phyloP scores from a whole-genome alignment of 768 basidiomycete species.

The Paxillus rubicundulus region DNA sequence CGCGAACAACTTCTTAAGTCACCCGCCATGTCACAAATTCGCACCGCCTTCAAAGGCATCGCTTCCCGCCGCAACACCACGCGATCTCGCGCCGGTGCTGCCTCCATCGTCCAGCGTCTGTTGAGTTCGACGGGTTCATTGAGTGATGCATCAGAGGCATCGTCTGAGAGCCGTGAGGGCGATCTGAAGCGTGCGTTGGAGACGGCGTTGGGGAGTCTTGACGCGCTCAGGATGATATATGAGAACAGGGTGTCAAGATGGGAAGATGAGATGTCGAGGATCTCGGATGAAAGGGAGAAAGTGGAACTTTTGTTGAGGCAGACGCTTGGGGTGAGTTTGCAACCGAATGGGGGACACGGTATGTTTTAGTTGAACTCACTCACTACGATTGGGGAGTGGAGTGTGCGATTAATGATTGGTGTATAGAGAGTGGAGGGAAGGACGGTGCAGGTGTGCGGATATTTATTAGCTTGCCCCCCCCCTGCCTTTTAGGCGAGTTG shows the following conservation, averaged over 20 bases:
- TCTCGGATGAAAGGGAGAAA: conserved; percentile 63
- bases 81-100: conserved; percentile 42
- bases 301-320: conserved; percentile 67
- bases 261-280: conserved; percentile 64
- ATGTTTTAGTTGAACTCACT: neutral
- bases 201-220: conserved; percentile 64
- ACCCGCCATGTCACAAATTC: conserved; percentile 50
- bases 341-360: conserved; percentile 16
- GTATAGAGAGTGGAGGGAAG: too few species aligned
- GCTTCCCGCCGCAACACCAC: conserved; percentile 52
- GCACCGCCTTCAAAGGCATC: conserved; percentile 56
- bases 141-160: conserved; percentile 55
- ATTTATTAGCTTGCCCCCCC: neutral
- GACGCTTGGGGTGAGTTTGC: conserved; percentile 48
- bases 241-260: conserved; percentile 67
- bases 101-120: conserved; percentile 47
- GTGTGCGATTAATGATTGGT: too few species aligned
- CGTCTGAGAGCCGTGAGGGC: conserved; percentile 53
- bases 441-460: neutral
- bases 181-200: conserved; percentile 69
- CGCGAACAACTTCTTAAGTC: conserved; percentile 51
- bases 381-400: neutral
- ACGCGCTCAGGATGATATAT: conserved; percentile 60
- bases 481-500: neutral
- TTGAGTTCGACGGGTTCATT: conserved; percentile 39